Base-by-base conservation (phyloP, 257 asterid genomes). In the Primulina huaijiensis region DNA sequence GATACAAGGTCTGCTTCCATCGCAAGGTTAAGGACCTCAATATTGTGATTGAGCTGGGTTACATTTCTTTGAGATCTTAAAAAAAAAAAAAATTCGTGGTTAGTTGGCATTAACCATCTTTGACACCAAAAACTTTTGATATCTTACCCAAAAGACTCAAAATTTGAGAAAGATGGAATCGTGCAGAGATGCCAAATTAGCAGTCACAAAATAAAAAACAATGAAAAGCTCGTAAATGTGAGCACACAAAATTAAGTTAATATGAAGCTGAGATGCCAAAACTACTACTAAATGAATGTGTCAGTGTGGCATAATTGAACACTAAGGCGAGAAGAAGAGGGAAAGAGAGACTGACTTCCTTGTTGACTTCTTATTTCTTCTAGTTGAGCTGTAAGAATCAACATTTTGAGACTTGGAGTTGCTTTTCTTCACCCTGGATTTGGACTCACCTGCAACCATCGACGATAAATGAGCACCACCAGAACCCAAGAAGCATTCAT, bases 401-500 rank as follows among this genome's bases (percentile, higher is more conserved):
- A 68, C 74, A 62, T 34, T 76, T 72, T 75, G 79, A 75, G 79
- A 74, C 69, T 46, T 78, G 33, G 59, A 71, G 80, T 71, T 78
- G 78, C 87, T 77, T 66, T 72, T 85, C 75, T 81, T 83, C 55
- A 74, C 69, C 74, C 65, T 86, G 43, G 89, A 76, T 78, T 76
- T 82, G 61, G 92, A 72, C 63, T 81, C 79, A 81, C 75, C 96
- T 93, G 95, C 79, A 84, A 81, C 33, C 21, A 27, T 64, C 8
- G 46, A 75, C 64, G 23, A 8, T 60, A 52, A 57, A 43, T 52
- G 11, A 65, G 61, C 33, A 67, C 34, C 61, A 53, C 25, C 64
- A 50, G 29, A 65, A 17, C 9, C 12, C 11, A 4, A 58, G 52
- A 43, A 33, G 20, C 35, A 31, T 31, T 10, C 17, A 43, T 68